Conservation (phyloP, 805 yeast genomes). For the Ogataea thermomethanolica region DNA sequence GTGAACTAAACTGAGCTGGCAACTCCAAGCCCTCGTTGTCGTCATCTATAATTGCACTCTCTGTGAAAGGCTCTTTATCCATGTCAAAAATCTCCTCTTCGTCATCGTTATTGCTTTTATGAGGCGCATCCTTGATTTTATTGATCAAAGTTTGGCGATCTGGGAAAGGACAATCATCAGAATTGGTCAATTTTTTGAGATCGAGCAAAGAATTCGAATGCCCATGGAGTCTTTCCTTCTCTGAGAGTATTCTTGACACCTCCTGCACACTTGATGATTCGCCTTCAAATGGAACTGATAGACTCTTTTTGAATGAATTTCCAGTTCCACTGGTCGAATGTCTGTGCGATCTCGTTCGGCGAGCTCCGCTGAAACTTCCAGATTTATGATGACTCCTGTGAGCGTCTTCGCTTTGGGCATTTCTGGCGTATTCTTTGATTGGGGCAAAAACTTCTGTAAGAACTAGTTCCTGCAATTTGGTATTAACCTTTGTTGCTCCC, state of each 20-base stretch:
- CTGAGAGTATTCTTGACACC: not conserved
- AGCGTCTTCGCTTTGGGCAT: slow-evolving; percentile 17
- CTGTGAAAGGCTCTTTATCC: slow-evolving; percentile 11
- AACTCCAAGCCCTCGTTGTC: slow-evolving; percentile 11
- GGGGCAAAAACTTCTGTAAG: slow-evolving; percentile 71
- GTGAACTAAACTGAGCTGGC: slow-evolving; percentile 2
- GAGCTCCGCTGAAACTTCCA: slow-evolving; percentile 10
- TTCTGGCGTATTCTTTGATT: slow-evolving; percentile 32
- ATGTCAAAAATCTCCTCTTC: slow-evolving; percentile 9
- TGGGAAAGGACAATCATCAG: slow-evolving; percentile 20
- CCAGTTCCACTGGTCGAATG: slow-evolving; percentile 28
- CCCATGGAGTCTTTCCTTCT: slow-evolving; percentile 3
- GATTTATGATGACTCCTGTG: slow-evolving; percentile 14
- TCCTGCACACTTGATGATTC: not conserved
- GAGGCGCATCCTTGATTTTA: slow-evolving; percentile 36
- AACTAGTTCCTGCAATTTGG: slow-evolving; percentile 67
- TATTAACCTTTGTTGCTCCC: slow-evolving; percentile 68
- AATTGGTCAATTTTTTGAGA: slow-evolving; percentile 18
- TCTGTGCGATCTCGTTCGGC: slow-evolving; percentile 20
- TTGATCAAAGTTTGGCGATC: slow-evolving; percentile 28
- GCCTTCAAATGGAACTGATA: slow-evolving; percentile 3
- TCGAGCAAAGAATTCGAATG: slow-evolving; percentile 24
- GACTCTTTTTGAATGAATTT: slow-evolving; percentile 10
- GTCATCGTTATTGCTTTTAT: not conserved
- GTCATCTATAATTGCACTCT: slow-evolving; percentile 17